These are phyloP conservation scores for Aristolochia fimbriata DNA, from an alignment of 164 flowering plant genomes.

Conservation along the genomic window DNA sequence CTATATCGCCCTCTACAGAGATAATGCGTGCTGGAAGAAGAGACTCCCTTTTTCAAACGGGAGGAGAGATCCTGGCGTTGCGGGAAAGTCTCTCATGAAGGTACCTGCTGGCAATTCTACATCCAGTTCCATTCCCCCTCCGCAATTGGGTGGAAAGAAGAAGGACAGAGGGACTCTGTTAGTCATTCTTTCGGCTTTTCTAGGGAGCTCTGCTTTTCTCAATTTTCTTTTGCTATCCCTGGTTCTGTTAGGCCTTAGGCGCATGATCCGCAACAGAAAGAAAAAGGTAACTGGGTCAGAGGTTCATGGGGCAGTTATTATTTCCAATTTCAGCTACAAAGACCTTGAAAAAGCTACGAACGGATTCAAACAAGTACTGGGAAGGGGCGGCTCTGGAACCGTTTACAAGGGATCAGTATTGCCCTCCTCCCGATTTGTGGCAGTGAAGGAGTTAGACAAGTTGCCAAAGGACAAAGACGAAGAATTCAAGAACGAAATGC, in stretches of 20 bases:
- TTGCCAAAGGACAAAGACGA: constrained; percentile 3
- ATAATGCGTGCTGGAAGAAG: constrained; percentile 37
- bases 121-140: too few relatives aligned
- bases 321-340: constrained; percentile 4
- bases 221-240: constrained; percentile 9
- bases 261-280: too few relatives aligned
- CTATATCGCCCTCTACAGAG: constrained; percentile 25
- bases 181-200: constrained; percentile 15
- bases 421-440: not conserved
- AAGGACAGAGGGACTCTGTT: constrained; percentile 11
- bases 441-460: constrained; percentile 12
- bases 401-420: constrained; percentile 15
- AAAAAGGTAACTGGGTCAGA: not conserved
- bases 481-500: constrained; percentile 14
- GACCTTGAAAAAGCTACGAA: constrained; percentile 12
- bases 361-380: constrained; percentile 15
- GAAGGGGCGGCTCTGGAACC: constrained; percentile 12
- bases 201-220: constrained; percentile 31
- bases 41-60: constrained; percentile 34
- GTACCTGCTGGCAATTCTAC: constrained; percentile 12
- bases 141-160: not conserved
- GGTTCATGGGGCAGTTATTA: not conserved
- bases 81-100: constrained; percentile 23
- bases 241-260: too few relatives aligned
- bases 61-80: not conserved